Evolutionary conservation across 2,329 filamentous ascomycete species (phyloP).

Genomic region (Penicillium brevicompactum): DNA sequence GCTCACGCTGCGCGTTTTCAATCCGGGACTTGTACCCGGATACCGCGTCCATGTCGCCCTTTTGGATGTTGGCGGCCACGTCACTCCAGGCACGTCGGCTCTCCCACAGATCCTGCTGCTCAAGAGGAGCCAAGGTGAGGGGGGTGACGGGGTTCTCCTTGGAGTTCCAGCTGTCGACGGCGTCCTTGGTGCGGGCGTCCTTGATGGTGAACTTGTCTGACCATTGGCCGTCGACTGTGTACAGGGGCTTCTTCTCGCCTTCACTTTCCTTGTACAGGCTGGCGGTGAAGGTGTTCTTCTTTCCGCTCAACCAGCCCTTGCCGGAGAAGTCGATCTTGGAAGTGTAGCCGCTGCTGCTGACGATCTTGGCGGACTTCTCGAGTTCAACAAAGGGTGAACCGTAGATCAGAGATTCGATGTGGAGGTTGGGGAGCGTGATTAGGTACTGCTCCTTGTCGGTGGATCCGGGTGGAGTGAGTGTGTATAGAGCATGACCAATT

Average conservation of each 20-base stretch:
- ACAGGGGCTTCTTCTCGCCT: constrained; percentile 69
- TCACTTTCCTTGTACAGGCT: constrained; percentile 68
- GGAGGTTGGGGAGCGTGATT: constrained; percentile 86
- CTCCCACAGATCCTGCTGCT: constrained; percentile 83
- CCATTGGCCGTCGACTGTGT: constrained; percentile 90
- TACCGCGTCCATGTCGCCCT: constrained; percentile 81
- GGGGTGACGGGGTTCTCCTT: constrained; percentile 62
- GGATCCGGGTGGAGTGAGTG: constrained; percentile 61
- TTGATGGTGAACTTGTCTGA: constrained; percentile 79
- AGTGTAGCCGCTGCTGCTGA: constrained; percentile 82
- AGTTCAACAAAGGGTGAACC: constrained; percentile 82
- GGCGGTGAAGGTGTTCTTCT: constrained; percentile 89
- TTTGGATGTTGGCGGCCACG: constrained; percentile 77
- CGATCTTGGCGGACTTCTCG: constrained; percentile 81
- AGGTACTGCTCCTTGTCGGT: constrained; percentile 72
- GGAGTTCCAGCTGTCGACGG: constrained; percentile 64
- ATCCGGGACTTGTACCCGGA: constrained; percentile 82
- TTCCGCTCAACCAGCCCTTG: constrained; percentile 91
- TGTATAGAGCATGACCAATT: constrained; percentile 83
- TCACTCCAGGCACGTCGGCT: constrained; percentile 84
- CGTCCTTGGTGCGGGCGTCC: constrained; percentile 58
- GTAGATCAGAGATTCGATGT: constrained; percentile 87
- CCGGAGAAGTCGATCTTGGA: constrained; percentile 91
- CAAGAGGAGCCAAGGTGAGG: constrained; percentile 70
- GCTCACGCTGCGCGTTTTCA: constrained; percentile 81